These are phyloP conservation scores for Coemansia sp. DNA, from an alignment of 192 early-diverging fungal species.

Conservation along the genomic window DNA sequence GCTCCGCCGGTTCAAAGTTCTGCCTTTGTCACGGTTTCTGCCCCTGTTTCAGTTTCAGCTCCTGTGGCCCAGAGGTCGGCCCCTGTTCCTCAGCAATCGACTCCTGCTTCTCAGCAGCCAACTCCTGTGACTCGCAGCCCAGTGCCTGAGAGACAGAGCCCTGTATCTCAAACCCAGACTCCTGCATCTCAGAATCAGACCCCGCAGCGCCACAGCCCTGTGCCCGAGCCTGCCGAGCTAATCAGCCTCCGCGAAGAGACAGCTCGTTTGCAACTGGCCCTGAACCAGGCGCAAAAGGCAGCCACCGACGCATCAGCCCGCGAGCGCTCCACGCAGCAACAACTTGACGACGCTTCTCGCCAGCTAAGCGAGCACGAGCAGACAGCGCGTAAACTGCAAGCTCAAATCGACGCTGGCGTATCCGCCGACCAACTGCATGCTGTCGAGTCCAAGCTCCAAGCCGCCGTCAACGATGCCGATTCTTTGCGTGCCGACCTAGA, in stretches of 20 bases:
- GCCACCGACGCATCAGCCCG: conserved; percentile 3
- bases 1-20: not conserved
- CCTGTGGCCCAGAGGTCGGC: not conserved
- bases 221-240: conserved; percentile 64
- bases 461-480: conserved; percentile 17
- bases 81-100: not conserved
- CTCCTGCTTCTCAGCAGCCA: not conserved
- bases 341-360: conserved; percentile 14
- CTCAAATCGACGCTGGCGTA: conserved; percentile 9
- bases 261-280: conserved; percentile 53
- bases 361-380: conserved; percentile 16
- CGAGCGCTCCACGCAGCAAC: conserved; percentile 15
- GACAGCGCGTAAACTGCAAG: conserved; percentile 8
- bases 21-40: not conserved
- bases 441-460: conserved; percentile 16
- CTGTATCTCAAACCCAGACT: not conserved
- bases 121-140: not conserved
- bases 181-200: not conserved
- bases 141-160: not conserved
- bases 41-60: not conserved
- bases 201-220: conserved; percentile 10
- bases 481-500: conserved; percentile 21
- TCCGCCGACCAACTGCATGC: conserved; percentile 9
- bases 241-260: conserved; percentile 70
- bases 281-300: conserved; percentile 17